Evolutionary conservation across 2,329 filamentous ascomycete genomes (phyloP).

Genomic region (Arthrobotrys musiformis): DNA sequence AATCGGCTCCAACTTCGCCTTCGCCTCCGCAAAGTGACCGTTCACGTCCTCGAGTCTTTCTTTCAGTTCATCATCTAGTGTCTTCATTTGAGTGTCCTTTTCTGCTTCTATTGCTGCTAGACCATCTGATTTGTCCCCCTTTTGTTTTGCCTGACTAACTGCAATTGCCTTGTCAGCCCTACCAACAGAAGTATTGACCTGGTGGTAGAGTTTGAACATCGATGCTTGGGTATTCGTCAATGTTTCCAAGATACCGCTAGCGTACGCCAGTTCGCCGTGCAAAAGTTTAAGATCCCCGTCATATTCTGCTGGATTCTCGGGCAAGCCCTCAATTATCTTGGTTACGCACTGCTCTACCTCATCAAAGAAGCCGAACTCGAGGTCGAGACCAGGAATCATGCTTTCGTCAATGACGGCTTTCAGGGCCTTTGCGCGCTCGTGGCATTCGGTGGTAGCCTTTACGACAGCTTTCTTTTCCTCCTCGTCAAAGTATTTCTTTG

Average conservation of each 20-base stretch:
- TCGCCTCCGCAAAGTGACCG: constrained; percentile 49
- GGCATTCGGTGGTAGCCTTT: constrained; percentile 46
- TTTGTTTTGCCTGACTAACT: constrained; percentile 49
- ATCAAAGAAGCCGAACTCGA: constrained; percentile 54
- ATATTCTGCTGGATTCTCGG: constrained; percentile 45
- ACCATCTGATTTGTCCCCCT: constrained; percentile 37
- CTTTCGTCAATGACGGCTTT: constrained; percentile 54
- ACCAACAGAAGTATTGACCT: constrained; percentile 39
- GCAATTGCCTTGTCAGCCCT: constrained; percentile 37
- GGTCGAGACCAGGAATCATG: constrained; percentile 53
- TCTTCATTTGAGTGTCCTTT: constrained; percentile 42
- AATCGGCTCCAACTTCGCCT: constrained; percentile 46
- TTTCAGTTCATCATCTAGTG: constrained; percentile 50
- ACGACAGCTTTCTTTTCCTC: constrained; percentile 58
- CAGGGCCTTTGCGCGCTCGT: constrained; percentile 52
- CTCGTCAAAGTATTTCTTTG: constrained; percentile 60
- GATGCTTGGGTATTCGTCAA: constrained; percentile 47
- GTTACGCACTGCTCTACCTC: constrained; percentile 40
- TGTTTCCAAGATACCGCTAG: constrained; percentile 33
- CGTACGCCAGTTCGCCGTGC: constrained; percentile 37
- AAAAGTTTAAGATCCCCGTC: constrained; percentile 31
- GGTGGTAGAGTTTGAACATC: constrained; percentile 54
- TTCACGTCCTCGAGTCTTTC: constrained; percentile 53
- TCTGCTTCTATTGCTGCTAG: constrained; percentile 42
- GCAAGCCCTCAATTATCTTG: constrained; percentile 44